A percentile compares a stretch with the other conserved stretches of the same genome.
These are phyloP conservation scores for Lyophyllum shimeji DNA, from an alignment of 768 basidiomycete species.

Conservation along the genomic window DNA sequence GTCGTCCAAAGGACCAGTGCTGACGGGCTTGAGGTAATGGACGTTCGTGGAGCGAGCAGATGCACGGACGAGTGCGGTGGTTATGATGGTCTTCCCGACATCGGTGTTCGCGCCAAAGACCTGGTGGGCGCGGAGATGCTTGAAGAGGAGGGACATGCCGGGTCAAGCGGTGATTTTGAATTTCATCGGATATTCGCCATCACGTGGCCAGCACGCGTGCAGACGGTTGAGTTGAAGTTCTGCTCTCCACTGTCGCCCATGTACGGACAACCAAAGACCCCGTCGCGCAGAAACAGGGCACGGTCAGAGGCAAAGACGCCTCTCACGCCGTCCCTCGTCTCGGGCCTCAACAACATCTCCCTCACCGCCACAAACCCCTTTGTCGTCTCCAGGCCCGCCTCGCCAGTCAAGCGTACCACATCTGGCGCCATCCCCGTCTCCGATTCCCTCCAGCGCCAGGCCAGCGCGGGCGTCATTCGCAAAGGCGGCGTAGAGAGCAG, in stretches of 20 bases:
- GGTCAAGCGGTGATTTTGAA: no score
- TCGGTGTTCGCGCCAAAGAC: slow-evolving; percentile 96
- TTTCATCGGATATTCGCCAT: neutral
- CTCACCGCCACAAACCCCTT: slow-evolving; percentile 57
- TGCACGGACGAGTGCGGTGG: slow-evolving; percentile 79
- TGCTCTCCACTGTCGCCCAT: neutral
- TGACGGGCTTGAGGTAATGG: slow-evolving; percentile 87
- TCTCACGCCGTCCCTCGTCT: slow-evolving; percentile 45
- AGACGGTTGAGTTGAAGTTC: neutral
- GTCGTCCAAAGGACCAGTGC: slow-evolving; percentile 77
- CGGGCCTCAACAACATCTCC: slow-evolving; percentile 40
- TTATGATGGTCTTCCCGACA: slow-evolving; percentile 92
- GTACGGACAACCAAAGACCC: slow-evolving; percentile 39
- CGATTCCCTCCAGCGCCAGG: slow-evolving; percentile 60
- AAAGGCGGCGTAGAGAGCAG: slow-evolving; percentile 78
- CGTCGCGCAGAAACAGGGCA: slow-evolving; percentile 43
- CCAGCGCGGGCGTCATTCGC: slow-evolving; percentile 66
- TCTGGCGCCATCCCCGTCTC: slow-evolving; percentile 46
- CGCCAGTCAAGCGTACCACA: slow-evolving; percentile 64
- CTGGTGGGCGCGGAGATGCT: slow-evolving; percentile 83
- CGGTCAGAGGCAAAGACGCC: slow-evolving; percentile 53
- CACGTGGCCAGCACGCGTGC: slow-evolving; percentile 2
- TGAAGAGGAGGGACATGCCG: slow-evolving; percentile 80
- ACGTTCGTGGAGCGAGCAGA: slow-evolving; percentile 57
- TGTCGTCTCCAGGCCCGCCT: slow-evolving; percentile 56